Conservation (phyloP, 2,329 filamentous ascomycete genomes). For the Myriosclerotinia scirpicola region DNA sequence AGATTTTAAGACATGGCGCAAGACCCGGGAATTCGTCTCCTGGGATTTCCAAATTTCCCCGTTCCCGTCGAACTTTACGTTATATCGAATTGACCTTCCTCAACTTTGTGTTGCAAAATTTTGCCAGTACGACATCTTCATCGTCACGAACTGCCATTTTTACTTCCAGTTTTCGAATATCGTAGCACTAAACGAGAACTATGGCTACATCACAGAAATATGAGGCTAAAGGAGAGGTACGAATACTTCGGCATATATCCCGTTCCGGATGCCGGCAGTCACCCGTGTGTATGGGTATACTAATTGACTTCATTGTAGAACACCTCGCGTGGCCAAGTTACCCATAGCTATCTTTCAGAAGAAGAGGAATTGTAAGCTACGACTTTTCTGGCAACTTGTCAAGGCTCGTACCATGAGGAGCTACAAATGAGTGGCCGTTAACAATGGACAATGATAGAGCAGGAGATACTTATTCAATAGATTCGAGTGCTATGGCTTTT, state of each 20-base stretch:
- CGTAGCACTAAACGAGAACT: not conserved
- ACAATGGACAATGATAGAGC: constrained; percentile 7
- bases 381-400: not conserved
- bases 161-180: not conserved
- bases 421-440: not conserved
- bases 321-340: not conserved
- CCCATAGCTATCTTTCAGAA: constrained; percentile 10
- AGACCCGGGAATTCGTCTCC: constrained; percentile 22
- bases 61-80: constrained; percentile 12
- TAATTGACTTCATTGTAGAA: not conserved
- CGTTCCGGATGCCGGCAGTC: not conserved
- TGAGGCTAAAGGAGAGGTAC: constrained; percentile 4
- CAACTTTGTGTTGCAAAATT: not conserved
- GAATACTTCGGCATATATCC: not conserved
- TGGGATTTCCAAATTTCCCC: constrained; percentile 20
- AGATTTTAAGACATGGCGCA: constrained; percentile 24
- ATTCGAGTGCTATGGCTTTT: constrained; percentile 37
- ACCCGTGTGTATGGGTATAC: not conserved
- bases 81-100: not conserved
- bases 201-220: constrained; percentile 10
- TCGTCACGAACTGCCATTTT: no score
- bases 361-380: constrained; percentile 19
- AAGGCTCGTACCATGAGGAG: not conserved
- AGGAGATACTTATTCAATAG: constrained; percentile 41
- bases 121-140: not conserved